Evolutionary conservation across 2,329 filamentous ascomycete species (phyloP).

Genomic region (Colletotrichum tofieldiae): DNA sequence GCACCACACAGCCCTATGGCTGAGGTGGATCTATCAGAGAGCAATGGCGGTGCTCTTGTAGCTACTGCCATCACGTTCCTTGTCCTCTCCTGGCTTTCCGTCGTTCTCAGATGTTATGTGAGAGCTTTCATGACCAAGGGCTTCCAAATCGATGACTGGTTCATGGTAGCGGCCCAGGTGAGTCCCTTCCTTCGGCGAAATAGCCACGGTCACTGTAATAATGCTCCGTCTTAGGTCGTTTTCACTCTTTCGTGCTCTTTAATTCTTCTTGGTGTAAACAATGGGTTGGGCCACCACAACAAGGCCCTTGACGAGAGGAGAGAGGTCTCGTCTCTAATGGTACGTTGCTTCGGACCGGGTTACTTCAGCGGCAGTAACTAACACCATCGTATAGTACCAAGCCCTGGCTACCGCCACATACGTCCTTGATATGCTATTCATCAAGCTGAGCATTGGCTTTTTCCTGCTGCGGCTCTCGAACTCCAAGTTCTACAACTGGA

Average conservation of each 20-base stretch:
- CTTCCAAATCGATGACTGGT: slow-evolving; percentile 68
- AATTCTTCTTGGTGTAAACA: slow-evolving; percentile 59
- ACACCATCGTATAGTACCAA: slow-evolving; percentile 60
- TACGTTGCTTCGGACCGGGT: slow-evolving; percentile 43
- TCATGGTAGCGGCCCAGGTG: slow-evolving; percentile 67
- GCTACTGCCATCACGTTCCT: slow-evolving; percentile 56
- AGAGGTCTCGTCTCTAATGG: slow-evolving; percentile 64
- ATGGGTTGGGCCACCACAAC: slow-evolving; percentile 65
- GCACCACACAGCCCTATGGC: slow-evolving; percentile 49
- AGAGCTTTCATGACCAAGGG: slow-evolving; percentile 60
- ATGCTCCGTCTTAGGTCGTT: slow-evolving; percentile 52
- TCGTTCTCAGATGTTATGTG: slow-evolving; percentile 62
- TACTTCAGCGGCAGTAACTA: not conserved
- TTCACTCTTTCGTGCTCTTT: slow-evolving; percentile 66
- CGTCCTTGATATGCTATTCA: slow-evolving; percentile 69
- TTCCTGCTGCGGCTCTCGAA: slow-evolving; percentile 66
- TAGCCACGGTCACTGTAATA: not conserved
- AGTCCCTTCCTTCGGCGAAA: slow-evolving; percentile 35
- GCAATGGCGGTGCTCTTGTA: slow-evolving; percentile 58
- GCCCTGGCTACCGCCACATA: slow-evolving; percentile 67
- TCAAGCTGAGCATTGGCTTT: slow-evolving; percentile 70
- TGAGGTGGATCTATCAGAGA: slow-evolving; percentile 54
- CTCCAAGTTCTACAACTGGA: slow-evolving; percentile 63
- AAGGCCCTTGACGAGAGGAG: slow-evolving; percentile 56
- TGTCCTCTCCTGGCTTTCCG: slow-evolving; percentile 58